Evolutionary conservation across 2,329 filamentous ascomycete species (phyloP).

Genomic region (Nemania sp.): DNA sequence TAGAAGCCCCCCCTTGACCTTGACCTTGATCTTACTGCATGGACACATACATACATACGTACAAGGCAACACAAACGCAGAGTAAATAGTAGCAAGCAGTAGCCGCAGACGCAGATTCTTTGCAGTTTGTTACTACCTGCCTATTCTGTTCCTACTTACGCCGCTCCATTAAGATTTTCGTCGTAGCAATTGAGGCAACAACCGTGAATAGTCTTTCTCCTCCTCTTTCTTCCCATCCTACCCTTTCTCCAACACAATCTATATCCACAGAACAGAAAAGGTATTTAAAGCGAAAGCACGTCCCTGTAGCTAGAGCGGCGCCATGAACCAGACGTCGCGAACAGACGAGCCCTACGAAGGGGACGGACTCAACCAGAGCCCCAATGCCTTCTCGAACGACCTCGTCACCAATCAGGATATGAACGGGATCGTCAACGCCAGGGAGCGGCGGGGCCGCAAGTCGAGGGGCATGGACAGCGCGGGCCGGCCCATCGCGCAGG

Average conservation of each 20-base stretch:
- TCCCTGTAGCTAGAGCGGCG: neutral
- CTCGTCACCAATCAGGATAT: conserved; percentile 69
- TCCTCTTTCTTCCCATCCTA: too few relatives aligned
- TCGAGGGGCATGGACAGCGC: conserved; percentile 47
- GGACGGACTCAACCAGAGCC: conserved; percentile 66
- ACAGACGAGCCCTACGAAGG: conserved; percentile 55
- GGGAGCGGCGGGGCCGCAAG: conserved; percentile 46
- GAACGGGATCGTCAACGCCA: conserved; percentile 63
- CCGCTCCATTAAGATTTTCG: neutral
- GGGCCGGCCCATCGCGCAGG: conserved; percentile 45
- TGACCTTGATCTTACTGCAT: conserved; percentile 18
- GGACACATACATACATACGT: neutral
- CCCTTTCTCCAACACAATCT: too few relatives aligned
- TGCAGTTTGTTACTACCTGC: neutral
- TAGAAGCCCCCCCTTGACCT: conserved; percentile 23
- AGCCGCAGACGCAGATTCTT: too few relatives aligned
- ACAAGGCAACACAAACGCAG: neutral
- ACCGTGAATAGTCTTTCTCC: too few relatives aligned
- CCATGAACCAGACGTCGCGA: conserved; percentile 52
- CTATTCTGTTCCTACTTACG: neutral
- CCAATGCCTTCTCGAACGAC: conserved; percentile 64
- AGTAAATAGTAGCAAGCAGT: neutral
- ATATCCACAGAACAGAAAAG: neutral
- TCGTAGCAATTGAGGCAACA: too few relatives aligned
- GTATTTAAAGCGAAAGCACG: neutral